phyloP scores from a whole-genome alignment of 2,329 filamentous ascomycete genomes.

The Reticulascus tulasneorum region DNA sequence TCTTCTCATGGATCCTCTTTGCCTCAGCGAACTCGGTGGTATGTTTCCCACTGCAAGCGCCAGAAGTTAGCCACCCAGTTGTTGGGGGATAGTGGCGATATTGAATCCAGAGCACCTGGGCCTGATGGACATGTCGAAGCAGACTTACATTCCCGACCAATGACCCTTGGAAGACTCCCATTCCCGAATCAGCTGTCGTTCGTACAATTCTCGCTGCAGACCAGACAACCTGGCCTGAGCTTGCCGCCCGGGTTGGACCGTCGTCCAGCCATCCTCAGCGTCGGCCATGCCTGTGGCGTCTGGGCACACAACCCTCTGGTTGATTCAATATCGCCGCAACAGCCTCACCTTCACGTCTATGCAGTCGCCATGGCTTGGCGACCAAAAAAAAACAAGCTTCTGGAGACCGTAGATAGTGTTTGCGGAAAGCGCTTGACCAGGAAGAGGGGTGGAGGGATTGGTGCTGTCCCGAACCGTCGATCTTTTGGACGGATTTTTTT shows the following conservation, averaged over 20 bases:
- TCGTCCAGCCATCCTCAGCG: conserved; percentile 21
- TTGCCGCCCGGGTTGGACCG: conserved; percentile 18
- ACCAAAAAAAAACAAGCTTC: too few relatives aligned
- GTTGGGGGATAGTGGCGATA: neutral
- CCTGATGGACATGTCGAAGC: neutral
- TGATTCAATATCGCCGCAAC: too few relatives aligned
- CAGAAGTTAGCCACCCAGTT: neutral
- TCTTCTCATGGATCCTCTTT: conserved; percentile 22
- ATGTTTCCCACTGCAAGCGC: conserved; percentile 23
- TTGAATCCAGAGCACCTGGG: neutral
- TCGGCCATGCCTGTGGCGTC: conserved; percentile 18
- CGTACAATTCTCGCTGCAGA: conserved; percentile 19
- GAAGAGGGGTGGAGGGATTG: too few relatives aligned
- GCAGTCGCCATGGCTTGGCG: too few relatives aligned
- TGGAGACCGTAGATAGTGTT: too few relatives aligned
- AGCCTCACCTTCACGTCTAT: too few relatives aligned
- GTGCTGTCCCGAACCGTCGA: too few relatives aligned
- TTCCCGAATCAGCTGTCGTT: conserved; percentile 20
- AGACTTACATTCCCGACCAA: conserved; percentile 23
- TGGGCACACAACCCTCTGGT: too few relatives aligned
- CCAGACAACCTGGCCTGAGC: conserved; percentile 19
- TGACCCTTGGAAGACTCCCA: conserved; percentile 20
- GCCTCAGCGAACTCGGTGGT: conserved; percentile 21
- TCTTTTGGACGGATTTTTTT: too few relatives aligned
- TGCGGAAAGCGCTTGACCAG: too few relatives aligned